These are phyloP conservation scores for Gyrodon lividus DNA, from an alignment of 768 basidiomycete genomes.

Conservation along the genomic window DNA sequence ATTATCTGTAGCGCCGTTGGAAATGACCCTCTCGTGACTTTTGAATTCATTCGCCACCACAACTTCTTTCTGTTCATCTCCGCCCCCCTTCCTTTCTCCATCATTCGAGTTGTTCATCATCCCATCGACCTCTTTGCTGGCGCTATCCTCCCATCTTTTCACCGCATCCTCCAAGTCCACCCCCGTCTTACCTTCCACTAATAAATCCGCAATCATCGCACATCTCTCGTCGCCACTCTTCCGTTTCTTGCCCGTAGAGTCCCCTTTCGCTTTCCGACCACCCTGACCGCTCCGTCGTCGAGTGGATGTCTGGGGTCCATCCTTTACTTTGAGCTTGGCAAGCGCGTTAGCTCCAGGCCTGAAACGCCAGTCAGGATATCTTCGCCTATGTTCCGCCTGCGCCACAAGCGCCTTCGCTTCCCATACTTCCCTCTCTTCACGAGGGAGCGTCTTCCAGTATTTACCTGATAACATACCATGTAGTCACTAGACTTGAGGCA, in stretches of 20 bases:
- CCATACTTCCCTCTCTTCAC: slow-evolving; percentile 69
- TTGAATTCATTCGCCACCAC: slow-evolving; percentile 15
- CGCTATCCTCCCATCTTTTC: slow-evolving; percentile 42
- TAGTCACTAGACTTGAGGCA: background rate
- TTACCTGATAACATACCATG: slow-evolving; percentile 44
- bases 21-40: slow-evolving; percentile 6
- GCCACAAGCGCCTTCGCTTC: slow-evolving; percentile 72
- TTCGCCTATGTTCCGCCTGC: slow-evolving; percentile 67
- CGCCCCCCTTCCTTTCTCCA: slow-evolving; percentile 10
- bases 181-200: slow-evolving; percentile 68
- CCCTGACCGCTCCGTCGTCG: slow-evolving; percentile 30
- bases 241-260: slow-evolving; percentile 27
- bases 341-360: slow-evolving; percentile 57
- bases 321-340: slow-evolving; percentile 38
- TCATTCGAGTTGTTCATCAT: slow-evolving; percentile 7
- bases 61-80: slow-evolving; percentile 26
- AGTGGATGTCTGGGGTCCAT: slow-evolving; percentile 35
- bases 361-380: slow-evolving; percentile 84
- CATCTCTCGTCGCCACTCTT: slow-evolving; percentile 52
- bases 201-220: slow-evolving; percentile 62
- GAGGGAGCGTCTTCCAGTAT: slow-evolving; percentile 71
- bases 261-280: slow-evolving; percentile 30
- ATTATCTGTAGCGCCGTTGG: background rate
- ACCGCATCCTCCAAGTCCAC: slow-evolving; percentile 60
- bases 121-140: slow-evolving; percentile 1